Evolutionary conservation across 2,329 filamentous ascomycete genomes (phyloP).

Genomic region (Paecilomyces dactylethromorphus): DNA sequence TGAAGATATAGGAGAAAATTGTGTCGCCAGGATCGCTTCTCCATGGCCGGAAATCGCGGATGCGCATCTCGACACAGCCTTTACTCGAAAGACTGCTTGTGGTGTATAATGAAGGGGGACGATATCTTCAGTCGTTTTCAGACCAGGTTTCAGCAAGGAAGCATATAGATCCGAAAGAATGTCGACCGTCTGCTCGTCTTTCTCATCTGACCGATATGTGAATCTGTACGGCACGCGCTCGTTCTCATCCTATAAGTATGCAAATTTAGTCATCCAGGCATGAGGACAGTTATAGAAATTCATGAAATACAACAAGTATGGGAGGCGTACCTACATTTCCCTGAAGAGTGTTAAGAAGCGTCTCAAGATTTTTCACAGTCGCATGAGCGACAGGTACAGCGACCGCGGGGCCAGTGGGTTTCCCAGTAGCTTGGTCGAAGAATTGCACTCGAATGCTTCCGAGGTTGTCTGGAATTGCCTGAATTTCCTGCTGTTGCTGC

Average conservation of each 20-base stretch:
- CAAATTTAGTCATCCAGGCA: constrained; percentile 8
- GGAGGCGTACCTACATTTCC: constrained; percentile 53
- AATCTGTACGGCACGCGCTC: constrained; percentile 63
- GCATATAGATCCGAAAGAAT: constrained; percentile 45
- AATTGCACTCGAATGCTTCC: constrained; percentile 84
- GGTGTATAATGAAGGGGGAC: constrained; percentile 63
- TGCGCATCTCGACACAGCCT: constrained; percentile 83
- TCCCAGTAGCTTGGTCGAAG: constrained; percentile 67
- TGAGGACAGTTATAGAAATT: constrained; percentile 1
- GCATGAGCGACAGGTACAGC: constrained; percentile 78
- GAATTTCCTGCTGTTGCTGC: constrained; percentile 68
- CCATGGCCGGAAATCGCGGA: constrained; percentile 86
- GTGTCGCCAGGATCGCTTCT: constrained; percentile 77
- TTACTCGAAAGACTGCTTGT: constrained; percentile 89
- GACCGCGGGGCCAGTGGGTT: constrained; percentile 63
- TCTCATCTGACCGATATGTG: constrained; percentile 46
- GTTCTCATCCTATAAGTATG: constrained; percentile 41
- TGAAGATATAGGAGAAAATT: constrained; percentile 76
- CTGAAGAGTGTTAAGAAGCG: constrained; percentile 77
- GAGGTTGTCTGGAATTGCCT: constrained; percentile 57
- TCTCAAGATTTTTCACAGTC: constrained; percentile 80
- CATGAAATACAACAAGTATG: constrained; percentile 1
- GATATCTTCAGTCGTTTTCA: constrained; percentile 55
- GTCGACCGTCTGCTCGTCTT: constrained; percentile 35
- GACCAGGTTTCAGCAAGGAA: constrained; percentile 43